These are phyloP conservation scores for Penicillium brasilianum DNA, from an alignment of 2,329 filamentous ascomycete genomes.

Conservation along the genomic window DNA sequence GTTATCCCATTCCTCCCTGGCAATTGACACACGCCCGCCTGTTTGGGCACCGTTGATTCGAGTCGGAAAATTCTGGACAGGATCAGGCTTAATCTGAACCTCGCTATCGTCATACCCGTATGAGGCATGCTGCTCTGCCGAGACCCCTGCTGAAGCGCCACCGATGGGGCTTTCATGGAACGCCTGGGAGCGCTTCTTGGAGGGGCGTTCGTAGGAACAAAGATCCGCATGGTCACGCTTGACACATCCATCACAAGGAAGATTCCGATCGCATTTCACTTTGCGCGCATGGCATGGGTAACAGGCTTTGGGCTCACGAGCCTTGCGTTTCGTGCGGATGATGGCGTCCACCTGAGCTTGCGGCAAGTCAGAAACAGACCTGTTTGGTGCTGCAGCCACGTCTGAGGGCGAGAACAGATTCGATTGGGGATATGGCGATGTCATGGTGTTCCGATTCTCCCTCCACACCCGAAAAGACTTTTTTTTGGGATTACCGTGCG, in stretches of 20 bases:
- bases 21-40: conserved; percentile 42
- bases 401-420: conserved; percentile 41
- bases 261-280: conserved; percentile 56
- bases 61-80: conserved; percentile 10
- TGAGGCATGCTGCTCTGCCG: conserved; percentile 14
- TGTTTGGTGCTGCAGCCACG: conserved; percentile 30
- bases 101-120: conserved; percentile 29
- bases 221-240: conserved; percentile 56
- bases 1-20: conserved; percentile 52
- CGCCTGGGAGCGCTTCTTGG: conserved; percentile 48
- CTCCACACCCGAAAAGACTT: neutral
- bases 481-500: conserved; percentile 11
- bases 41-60: conserved; percentile 22
- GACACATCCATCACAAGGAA: conserved; percentile 56
- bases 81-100: conserved; percentile 34
- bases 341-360: conserved; percentile 55
- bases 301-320: conserved; percentile 54
- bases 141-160: conserved; percentile 16
- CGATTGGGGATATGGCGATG: conserved; percentile 38
- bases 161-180: conserved; percentile 31
- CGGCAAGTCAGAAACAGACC: conserved; percentile 47
- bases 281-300: conserved; percentile 54
- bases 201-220: conserved; percentile 55
- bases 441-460: conserved; percentile 27
- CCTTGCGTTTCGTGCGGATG: conserved; percentile 54